These are phyloP conservation scores for Oryza punctata DNA, from an alignment of 176 grass and related monocot species.

Conservation along the genomic window DNA sequence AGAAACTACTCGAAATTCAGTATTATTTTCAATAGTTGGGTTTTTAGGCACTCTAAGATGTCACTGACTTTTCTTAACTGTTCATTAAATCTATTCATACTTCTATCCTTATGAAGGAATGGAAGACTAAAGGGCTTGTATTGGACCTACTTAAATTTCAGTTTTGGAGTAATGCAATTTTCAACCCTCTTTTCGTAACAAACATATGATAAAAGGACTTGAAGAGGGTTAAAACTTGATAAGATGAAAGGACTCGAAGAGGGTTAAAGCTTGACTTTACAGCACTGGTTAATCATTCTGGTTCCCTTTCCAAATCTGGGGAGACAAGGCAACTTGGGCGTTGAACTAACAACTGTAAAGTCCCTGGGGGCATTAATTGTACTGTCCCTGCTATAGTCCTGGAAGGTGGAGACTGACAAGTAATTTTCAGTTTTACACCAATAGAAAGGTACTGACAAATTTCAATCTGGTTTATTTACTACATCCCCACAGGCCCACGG, in stretches of 20 bases:
- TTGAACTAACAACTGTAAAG: slow-evolving; percentile 78
- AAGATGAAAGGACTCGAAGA: neutral
- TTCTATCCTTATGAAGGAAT: slow-evolving; percentile 2
- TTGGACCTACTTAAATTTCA: neutral
- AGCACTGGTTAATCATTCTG: slow-evolving; percentile 52
- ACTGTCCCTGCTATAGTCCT: slow-evolving; percentile 49
- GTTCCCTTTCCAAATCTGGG: slow-evolving; percentile 45
- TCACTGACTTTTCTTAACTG: neutral
- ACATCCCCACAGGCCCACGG: slow-evolving; percentile 26
- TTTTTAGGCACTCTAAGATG: slow-evolving; percentile 1
- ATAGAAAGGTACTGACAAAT: slow-evolving; percentile 18
- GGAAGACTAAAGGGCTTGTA: neutral
- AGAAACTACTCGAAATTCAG: neutral
- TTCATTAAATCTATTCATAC: neutral
- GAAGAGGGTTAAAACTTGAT: too few relatives aligned
- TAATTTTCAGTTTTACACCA: slow-evolving; percentile 19
- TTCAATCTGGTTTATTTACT: slow-evolving; percentile 45
- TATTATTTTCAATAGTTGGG: neutral
- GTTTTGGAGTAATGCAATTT: slow-evolving; percentile 3
- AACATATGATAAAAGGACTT: neutral
- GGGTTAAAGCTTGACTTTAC: slow-evolving; percentile 39
- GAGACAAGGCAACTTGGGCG: slow-evolving; percentile 48
- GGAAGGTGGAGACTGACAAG: slow-evolving; percentile 13
- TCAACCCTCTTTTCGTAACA: slow-evolving; percentile 26
- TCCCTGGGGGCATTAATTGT: slow-evolving; percentile 69